Percentiles rank a stretch among this genome's conserved stretches.
phyloP scores from a whole-genome alignment of 140 eudicot species.

The Anethum foeniculum region DNA sequence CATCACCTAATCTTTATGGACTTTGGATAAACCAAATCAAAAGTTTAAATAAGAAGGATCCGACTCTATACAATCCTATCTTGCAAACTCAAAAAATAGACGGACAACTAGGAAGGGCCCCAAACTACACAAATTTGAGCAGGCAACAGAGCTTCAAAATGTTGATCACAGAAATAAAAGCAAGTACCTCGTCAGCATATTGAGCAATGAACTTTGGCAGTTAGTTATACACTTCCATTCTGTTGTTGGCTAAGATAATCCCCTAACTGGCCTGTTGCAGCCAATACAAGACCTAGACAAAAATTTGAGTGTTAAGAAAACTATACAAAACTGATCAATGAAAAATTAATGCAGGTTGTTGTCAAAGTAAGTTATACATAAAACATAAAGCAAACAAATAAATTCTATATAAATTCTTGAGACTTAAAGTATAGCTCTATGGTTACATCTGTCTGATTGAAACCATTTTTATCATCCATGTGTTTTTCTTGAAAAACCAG shows the following conservation, averaged over 20 bases:
- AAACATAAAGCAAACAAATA: neutral
- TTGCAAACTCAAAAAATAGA: neutral
- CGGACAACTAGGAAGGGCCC: neutral
- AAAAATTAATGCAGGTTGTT: neutral
- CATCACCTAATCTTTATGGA: neutral
- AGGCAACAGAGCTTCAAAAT: neutral
- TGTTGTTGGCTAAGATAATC: conserved; percentile 49
- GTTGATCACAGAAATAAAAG: neutral
- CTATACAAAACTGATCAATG: neutral
- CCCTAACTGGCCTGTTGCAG: conserved; percentile 70
- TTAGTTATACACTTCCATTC: conserved; percentile 50
- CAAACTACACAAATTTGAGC: neutral
- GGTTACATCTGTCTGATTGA: neutral
- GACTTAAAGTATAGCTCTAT: neutral
- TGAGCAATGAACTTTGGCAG: conserved; percentile 1
- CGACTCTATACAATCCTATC: neutral
- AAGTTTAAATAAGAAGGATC: neutral
- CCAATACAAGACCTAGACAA: conserved; percentile 72
- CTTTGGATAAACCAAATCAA: neutral
- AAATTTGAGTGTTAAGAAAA: conserved; percentile 5
- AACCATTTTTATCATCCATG: neutral
- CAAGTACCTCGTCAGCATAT: conserved; percentile 20
- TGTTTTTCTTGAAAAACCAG: neutral
- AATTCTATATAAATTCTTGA: neutral
- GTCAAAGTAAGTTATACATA: neutral